These are phyloP conservation scores for Scheffersomyces ergatensis DNA, from an alignment of 805 yeast genomes.

Conservation along the genomic window DNA sequence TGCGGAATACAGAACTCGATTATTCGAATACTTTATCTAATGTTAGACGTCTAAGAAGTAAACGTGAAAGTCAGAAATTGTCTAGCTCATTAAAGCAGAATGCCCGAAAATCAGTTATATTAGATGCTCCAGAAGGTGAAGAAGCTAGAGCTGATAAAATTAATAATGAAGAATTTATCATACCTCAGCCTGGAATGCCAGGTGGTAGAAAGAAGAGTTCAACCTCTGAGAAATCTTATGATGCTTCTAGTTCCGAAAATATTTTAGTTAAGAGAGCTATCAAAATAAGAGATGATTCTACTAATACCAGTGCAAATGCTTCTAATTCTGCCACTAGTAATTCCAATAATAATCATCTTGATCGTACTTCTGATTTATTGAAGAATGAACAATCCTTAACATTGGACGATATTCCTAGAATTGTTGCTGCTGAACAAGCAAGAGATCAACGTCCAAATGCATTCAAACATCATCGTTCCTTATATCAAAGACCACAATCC, in stretches of 20 bases:
- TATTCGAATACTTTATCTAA: slow-evolving; percentile 72
- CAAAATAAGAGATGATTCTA: slow-evolving; percentile 37
- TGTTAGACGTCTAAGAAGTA: slow-evolving; percentile 70
- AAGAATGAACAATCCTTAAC: slow-evolving; percentile 84
- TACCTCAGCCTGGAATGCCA: neutral
- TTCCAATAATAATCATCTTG: slow-evolving; percentile 38
- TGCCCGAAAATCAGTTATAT: slow-evolving; percentile 63
- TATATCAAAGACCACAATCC: slow-evolving; percentile 33
- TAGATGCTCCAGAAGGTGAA: slow-evolving; percentile 60
- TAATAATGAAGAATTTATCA: slow-evolving; percentile 9
- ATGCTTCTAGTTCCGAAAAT: slow-evolving; percentile 21
- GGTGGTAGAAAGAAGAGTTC: slow-evolving; percentile 1
- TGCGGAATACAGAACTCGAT: slow-evolving; percentile 34
- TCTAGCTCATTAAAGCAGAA: slow-evolving; percentile 54
- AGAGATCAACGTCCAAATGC: slow-evolving; percentile 92
- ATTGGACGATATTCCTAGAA: slow-evolving; percentile 93
- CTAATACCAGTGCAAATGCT: no score
- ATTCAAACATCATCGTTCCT: slow-evolving; percentile 69
- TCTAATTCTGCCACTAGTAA: no score
- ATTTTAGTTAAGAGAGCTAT: slow-evolving; percentile 21
- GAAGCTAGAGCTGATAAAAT: slow-evolving; percentile 20
- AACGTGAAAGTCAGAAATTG: slow-evolving; percentile 63
- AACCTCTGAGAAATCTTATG: slow-evolving; percentile 8
- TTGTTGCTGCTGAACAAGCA: slow-evolving; percentile 96
- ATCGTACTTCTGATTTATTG: slow-evolving; percentile 66